Base-by-base conservation (phyloP, 495 filamentous ascomycete species). In the Penicillium ochrochloron region DNA sequence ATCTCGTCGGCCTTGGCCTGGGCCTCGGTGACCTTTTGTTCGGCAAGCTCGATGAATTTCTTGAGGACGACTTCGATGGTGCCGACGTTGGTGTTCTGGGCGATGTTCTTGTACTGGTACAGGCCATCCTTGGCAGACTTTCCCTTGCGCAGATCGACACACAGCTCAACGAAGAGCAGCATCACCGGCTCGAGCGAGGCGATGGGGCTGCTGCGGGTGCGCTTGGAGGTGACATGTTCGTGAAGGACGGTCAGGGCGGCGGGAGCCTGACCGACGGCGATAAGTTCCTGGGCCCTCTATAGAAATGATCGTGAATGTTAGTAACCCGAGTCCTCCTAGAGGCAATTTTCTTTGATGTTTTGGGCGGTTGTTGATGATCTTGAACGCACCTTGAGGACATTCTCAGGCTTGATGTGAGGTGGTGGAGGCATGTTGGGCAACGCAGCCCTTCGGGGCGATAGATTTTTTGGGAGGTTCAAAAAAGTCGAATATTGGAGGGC, bases 91-190 rank as follows among this genome's bases (percentile, higher is more conserved):
- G 94, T 97, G 81, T 98, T 99, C 79, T 99, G 95, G 53, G 92
- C 92, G 68, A 97, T 97, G 76, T 99, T 99, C 86, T 99, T 99
- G 86, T 99, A 99, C 71, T 97, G 93, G 73, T 98, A 99, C 33
- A 99, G 84, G 56, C 95, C 95, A 84, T 99, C 95, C 83, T 99
- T 99, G 77, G 95, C 95, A 33, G 94, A 85, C 79, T 98, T 99
- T 62, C 94, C 95, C 79, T 97, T 98, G 80, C 93, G 90, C 70
- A 97, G 88, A 71, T 97, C 93, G 67, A 99, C 95, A 66, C 90
- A 96, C 44, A 97, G 86, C 81, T 99, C 95, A 69, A 99, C 95
- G 71, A 98, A 90, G 59, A 96, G 87, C 77, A 98, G 84, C 95
- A 99, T 98, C 56, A 98, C 94, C 68, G 96, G 95, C 85, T 99